Evolutionary conservation across 2,329 filamentous ascomycete genomes (phyloP), one percentile per base, ranked within the genome.

Genomic region (Sphaceloma murrayae): DNA sequence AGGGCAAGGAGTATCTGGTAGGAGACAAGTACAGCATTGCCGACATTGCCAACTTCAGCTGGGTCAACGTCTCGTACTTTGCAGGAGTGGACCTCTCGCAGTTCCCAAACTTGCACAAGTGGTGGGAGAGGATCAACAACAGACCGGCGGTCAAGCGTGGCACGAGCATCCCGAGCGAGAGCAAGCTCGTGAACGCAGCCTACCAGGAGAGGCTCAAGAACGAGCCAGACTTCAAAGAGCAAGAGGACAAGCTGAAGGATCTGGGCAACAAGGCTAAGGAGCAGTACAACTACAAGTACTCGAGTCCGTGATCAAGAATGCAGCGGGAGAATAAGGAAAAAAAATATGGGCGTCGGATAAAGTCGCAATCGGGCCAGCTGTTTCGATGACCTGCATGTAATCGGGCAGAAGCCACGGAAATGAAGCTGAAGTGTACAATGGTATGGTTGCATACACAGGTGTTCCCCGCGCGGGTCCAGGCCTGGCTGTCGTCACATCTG

Each of bases 161-260:
- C 4, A 46, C 62, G 7, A 48, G 52, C 0, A 49, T 68, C 4
- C 65, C 66, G 2, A 54, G 50, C 2, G 62, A 62, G 49, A 59
- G 58, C 27, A 30, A 48, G 0, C 54, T 70, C 10, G 58, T 56
- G 4, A 75, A 77, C 51, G 62, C 56, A 1, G 48, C 53, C 2
- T 60, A 70, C 43, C 46, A 59, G 50, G 57, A 65, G 57, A 60
- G 60, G 18, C 40, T 73, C 46, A 62, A 67, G 54, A 60, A 67
- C 2, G 67, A 74, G 26, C 58, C 63, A 16, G 71, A 72, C 48
- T 68, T 66, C 49, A 67, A 62, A 54, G 60, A 68, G 58, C 63
- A 65, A 54, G 63, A 70, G 49, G 61, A 65, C 26, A 53, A 60
- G 48, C 46, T 66, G 16, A 52, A 49, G 45, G 58, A 63, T 33